Evolutionary conservation across 805 yeast species (phyloP).

Genomic region (Kodamaea kaohsiungensis): DNA sequence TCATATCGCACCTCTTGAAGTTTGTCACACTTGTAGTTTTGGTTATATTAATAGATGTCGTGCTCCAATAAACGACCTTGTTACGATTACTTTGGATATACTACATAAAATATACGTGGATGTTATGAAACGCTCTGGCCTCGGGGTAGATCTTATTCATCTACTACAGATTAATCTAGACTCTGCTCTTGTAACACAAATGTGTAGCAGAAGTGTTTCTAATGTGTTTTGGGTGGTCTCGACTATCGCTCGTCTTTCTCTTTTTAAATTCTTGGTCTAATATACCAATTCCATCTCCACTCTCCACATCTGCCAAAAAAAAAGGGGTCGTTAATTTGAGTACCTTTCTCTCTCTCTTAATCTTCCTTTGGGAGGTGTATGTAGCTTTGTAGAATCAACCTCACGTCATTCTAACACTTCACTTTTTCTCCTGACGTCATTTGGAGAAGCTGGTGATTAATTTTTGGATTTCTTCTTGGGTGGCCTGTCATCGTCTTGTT

Average conservation of each 20-base stretch:
- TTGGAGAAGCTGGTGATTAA: background rate
- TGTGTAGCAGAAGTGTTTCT: background rate
- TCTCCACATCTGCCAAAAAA: background rate
- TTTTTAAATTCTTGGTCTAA: background rate
- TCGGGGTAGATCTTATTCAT: background rate
- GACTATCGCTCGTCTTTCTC: background rate
- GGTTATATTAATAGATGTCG: background rate
- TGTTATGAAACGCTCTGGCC: background rate
- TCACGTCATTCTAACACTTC: background rate
- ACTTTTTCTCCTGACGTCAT: background rate
- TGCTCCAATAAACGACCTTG: background rate
- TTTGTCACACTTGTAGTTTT: background rate
- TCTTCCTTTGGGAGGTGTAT: background rate
- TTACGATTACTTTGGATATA: background rate
- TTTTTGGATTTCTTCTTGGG: conserved; percentile 19
- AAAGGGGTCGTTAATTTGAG: background rate
- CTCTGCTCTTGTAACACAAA: background rate
- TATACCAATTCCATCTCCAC: background rate
- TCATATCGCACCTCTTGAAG: background rate
- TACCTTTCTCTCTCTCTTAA: background rate
- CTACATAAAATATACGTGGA: conserved; percentile 1
- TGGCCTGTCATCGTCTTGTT: conserved; percentile 15
- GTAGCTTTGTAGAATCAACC: background rate
- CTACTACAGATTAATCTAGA: background rate
- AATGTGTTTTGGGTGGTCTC: background rate